phyloP scores from a whole-genome alignment of 192 early-diverging fungal species.

The Backusella tarrabulga region DNA sequence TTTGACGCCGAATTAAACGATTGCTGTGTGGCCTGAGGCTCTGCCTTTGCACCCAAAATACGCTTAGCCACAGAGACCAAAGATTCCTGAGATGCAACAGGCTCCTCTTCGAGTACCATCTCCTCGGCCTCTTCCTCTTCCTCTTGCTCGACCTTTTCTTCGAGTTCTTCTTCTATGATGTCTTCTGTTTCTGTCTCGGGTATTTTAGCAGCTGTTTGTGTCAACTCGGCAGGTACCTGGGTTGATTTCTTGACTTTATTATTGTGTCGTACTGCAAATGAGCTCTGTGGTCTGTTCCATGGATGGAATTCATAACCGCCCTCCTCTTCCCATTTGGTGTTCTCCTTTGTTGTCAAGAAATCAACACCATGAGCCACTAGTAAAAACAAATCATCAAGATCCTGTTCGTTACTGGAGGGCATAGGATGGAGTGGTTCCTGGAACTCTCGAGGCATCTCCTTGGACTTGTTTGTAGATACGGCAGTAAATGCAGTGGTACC shows the following conservation, averaged over 20 bases:
- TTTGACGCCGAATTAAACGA: not conserved
- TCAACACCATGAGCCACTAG: slow-evolving; percentile 31
- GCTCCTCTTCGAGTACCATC: not conserved
- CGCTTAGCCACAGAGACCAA: slow-evolving; percentile 10
- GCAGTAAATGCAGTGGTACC: not conserved
- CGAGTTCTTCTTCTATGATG: not conserved
- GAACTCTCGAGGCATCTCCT: not conserved
- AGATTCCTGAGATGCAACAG: not conserved
- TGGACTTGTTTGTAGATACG: not conserved
- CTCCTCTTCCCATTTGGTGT: slow-evolving; percentile 35
- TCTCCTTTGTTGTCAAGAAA: slow-evolving; percentile 24
- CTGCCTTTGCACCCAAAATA: slow-evolving; percentile 4
- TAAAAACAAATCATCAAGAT: slow-evolving; percentile 23
- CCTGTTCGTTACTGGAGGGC: slow-evolving; percentile 4
- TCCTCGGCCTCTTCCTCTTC: not conserved
- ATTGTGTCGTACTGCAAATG: slow-evolving; percentile 16
- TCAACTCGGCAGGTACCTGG: not conserved
- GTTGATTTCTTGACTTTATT: not conserved
- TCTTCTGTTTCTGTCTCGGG: not conserved
- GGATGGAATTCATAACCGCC: slow-evolving; percentile 31
- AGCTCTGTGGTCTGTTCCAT: slow-evolving; percentile 23
- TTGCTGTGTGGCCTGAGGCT: not conserved
- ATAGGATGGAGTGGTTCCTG: slow-evolving; percentile 11
- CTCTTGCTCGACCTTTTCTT: not conserved
- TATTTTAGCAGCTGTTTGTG: not conserved